These are phyloP conservation scores for Fonsecaea pugnacius DNA, from an alignment of 2,329 filamentous ascomycete genomes.

Conservation along the genomic window DNA sequence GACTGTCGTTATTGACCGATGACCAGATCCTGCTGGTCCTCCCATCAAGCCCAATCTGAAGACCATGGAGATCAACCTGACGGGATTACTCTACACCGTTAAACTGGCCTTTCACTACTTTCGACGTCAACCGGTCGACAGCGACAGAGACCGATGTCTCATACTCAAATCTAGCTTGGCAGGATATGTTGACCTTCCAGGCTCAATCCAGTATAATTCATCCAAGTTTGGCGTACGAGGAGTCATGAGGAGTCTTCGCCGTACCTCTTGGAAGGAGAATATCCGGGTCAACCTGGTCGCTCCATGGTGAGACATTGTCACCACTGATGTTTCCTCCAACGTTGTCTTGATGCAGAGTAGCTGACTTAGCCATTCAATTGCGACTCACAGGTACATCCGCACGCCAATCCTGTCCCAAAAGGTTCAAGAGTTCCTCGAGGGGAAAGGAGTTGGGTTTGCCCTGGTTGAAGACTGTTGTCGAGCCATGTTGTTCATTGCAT, in stretches of 20 bases:
- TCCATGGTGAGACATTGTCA: conserved; percentile 24
- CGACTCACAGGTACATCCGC: conserved; percentile 4
- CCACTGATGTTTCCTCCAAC: too few relatives aligned
- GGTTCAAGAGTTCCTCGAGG: conserved; percentile 48
- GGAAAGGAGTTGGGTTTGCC: conserved; percentile 39
- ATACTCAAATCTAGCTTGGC: conserved; percentile 43
- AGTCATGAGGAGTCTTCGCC: conserved; percentile 49
- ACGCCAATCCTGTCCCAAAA: conserved; percentile 17
- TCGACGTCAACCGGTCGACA: conserved; percentile 39
- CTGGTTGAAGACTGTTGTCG: conserved; percentile 47
- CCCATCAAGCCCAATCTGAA: not conserved
- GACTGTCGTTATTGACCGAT: conserved; percentile 42
- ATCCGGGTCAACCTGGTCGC: conserved; percentile 56
- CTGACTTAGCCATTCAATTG: too few relatives aligned
- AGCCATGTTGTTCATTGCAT: conserved; percentile 41
- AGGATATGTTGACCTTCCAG: conserved; percentile 36
- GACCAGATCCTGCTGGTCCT: conserved; percentile 42
- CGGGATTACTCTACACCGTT: conserved; percentile 52
- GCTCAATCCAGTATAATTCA: conserved; percentile 40
- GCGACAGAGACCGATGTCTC: conserved; percentile 39
- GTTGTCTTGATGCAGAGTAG: too few relatives aligned
- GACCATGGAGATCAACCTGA: conserved; percentile 46
- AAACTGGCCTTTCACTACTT: conserved; percentile 56
- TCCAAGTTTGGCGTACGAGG: conserved; percentile 51
- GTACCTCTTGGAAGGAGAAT: conserved; percentile 47